Evolutionary conservation across 108 stramenopile species (phyloP).

Genomic region (Cyclotella cryptica): DNA sequence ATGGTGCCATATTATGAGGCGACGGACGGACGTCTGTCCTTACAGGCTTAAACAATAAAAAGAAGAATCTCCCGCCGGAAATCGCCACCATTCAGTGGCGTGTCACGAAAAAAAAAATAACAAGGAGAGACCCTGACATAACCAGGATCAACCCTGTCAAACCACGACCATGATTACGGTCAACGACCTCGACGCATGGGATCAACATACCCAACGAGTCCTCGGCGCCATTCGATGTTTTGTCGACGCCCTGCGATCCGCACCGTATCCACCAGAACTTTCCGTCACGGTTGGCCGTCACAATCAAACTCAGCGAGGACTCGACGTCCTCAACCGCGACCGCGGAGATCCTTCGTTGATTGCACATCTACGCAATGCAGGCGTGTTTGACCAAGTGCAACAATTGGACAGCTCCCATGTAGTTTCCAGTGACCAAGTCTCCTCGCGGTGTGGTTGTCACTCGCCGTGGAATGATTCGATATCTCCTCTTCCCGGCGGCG

Average conservation of each 20-base stretch:
- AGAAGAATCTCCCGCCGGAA: no score
- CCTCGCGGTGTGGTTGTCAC: background rate
- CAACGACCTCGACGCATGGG: conserved; percentile 33
- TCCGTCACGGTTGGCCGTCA: background rate
- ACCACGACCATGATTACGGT: background rate
- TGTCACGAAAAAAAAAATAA: no score
- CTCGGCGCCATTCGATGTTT: conserved; percentile 41
- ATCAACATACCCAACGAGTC: conserved; percentile 24
- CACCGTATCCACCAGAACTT: conserved; percentile 4
- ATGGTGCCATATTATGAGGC: no score
- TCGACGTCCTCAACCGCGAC: background rate
- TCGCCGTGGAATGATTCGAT: background rate
- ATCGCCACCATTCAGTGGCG: no score
- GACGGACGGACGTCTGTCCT: no score
- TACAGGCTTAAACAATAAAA: no score
- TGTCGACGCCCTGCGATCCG: conserved; percentile 43
- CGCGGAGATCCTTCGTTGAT: conserved; percentile 18
- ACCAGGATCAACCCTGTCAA: no score
- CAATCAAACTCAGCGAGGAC: background rate
- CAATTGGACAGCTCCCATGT: background rate
- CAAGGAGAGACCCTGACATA: no score
- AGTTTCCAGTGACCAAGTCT: background rate
- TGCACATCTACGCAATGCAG: conserved; percentile 26
- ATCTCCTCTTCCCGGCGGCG: conserved; percentile 1
- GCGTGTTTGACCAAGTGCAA: conserved; percentile 30